These are phyloP conservation scores for Gorgonomyces haynaldii DNA, from an alignment of 192 early-diverging fungal species.

Conservation along the genomic window DNA sequence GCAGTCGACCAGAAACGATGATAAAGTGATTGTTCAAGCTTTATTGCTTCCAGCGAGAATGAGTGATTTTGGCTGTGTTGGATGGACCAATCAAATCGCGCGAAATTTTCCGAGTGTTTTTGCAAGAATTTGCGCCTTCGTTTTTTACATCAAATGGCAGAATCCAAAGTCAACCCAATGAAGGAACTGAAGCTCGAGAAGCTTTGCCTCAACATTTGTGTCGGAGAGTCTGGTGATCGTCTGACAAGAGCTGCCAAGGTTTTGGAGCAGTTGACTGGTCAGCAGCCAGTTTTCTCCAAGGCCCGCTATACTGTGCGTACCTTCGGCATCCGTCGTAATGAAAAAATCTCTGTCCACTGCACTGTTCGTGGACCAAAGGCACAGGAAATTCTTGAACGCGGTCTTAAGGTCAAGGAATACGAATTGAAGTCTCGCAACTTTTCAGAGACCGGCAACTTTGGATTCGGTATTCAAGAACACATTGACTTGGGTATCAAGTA, in stretches of 20 bases:
- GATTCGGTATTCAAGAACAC: slow-evolving; percentile 99
- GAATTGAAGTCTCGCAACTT: slow-evolving; percentile 93
- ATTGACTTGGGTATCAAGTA: slow-evolving; percentile 99
- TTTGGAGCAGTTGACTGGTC: slow-evolving; percentile 98
- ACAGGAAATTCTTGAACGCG: slow-evolving; percentile 98
- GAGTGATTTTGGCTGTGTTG: too few relatives aligned
- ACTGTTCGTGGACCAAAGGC: slow-evolving; percentile 94
- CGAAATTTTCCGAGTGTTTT: too few relatives aligned
- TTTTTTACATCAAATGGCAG: too few relatives aligned
- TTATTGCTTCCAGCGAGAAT: too few relatives aligned
- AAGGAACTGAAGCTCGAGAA: slow-evolving; percentile 96
- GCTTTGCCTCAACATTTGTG: slow-evolving; percentile 99
- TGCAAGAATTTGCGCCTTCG: too few relatives aligned
- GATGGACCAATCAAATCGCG: too few relatives aligned
- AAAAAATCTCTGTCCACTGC: slow-evolving; percentile 99
- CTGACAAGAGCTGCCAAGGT: slow-evolving; percentile 99
- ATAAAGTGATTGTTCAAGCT: too few relatives aligned
- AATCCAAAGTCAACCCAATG: slow-evolving; percentile 98
- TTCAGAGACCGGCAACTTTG: slow-evolving; percentile 97
- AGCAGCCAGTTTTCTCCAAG: slow-evolving; percentile 98
- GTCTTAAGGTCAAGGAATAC: slow-evolving; percentile 99
- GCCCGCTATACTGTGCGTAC: slow-evolving; percentile 99
- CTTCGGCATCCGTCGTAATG: slow-evolving; percentile 99
- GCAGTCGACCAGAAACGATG: too few relatives aligned
- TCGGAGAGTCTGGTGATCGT: slow-evolving; percentile 98